Evolutionary conservation across 768 basidiomycete species (phyloP).

Genomic region (Pleurotus giganteus): DNA sequence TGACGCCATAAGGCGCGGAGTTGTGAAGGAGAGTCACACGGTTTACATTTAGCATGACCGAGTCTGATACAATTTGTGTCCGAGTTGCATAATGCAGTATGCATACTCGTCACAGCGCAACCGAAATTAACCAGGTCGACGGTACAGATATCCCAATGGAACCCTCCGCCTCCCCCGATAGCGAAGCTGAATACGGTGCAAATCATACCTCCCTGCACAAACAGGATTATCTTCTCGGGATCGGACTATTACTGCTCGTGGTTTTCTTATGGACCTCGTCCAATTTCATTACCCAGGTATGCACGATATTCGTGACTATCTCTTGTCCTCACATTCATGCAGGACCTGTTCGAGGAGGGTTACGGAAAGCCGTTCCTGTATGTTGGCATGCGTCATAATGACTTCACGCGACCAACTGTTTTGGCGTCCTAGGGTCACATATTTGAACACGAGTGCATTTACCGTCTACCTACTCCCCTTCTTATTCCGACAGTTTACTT

Average conservation of each 20-base stretch:
- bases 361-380: constrained; percentile 90
- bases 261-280: constrained; percentile 87
- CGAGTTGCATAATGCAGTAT: neutral
- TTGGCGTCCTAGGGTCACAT: constrained; percentile 64
- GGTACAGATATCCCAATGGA: neutral
- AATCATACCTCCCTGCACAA: constrained; percentile 18
- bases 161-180: neutral
- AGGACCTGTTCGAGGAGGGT: constrained; percentile 57
- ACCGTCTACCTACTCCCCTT: constrained; percentile 75
- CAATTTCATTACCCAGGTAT: constrained; percentile 84
- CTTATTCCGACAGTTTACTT: constrained; percentile 26
- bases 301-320: constrained; percentile 4
- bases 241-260: constrained; percentile 68
- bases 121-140: neutral
- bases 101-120: neutral
- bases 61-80: neutral
- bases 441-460: constrained; percentile 91
- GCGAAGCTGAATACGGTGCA: neutral
- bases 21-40: constrained; percentile 8
- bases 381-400: neutral
- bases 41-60: too few species aligned
- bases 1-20: too few species aligned
- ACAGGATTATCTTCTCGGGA: constrained; percentile 51
- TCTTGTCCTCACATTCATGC: neutral
- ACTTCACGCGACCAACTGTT: neutral